Evolutionary conservation across 2,329 filamentous ascomycete species (phyloP), one percentile per base, ranked within the genome.

Genomic region (Curvularia eragrostidis): DNA sequence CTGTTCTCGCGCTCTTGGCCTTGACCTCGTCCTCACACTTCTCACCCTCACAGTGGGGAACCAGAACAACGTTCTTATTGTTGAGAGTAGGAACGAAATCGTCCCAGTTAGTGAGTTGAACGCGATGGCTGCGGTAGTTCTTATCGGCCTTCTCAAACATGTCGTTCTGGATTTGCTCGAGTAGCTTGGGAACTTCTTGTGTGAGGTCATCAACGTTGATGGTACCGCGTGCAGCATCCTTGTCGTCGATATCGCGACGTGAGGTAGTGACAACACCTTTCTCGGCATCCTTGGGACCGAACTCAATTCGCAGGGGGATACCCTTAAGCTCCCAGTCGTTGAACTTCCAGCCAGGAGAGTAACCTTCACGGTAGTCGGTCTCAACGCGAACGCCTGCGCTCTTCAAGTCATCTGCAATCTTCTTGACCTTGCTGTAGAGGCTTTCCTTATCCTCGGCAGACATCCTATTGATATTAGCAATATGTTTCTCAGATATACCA

Each of bases 241-340:
- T 97, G 77, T 89, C 90, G 58, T 83, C 82, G 38, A 90, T 90
- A 77, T 99, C 95, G 70, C 96, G 91, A 71, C 95, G 91, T 21
- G 93, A 91, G 62, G 86, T 91, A 63, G 89, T 91, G 67, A 98
- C 89, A 41, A 93, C 90, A 56, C 90, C 86, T 75, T 93, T 91
- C 64, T 91, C 91, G 12, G 90, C 89, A 75, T 98, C 95, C 80
- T 96, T 96, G 71, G 95, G 94, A 5, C 96, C 96, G 73, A 97
- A 97, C 78, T 99, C 95, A 58, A 99, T 85, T 58, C 95, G 90
- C 36, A 99, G 86, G 46, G 96, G 95, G 41, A 98, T 90, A 75
- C 96, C 95, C 80, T 94, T 96, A 69, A 98, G 85, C 78, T 99
- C 96, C 92, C 93, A 97, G 80, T 99, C 93, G 80, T 96, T 96